Evolutionary conservation across 2,329 filamentous ascomycete genomes (phyloP), one percentile per base, ranked within the genome.

Genomic region (Didymella segeticola): DNA sequence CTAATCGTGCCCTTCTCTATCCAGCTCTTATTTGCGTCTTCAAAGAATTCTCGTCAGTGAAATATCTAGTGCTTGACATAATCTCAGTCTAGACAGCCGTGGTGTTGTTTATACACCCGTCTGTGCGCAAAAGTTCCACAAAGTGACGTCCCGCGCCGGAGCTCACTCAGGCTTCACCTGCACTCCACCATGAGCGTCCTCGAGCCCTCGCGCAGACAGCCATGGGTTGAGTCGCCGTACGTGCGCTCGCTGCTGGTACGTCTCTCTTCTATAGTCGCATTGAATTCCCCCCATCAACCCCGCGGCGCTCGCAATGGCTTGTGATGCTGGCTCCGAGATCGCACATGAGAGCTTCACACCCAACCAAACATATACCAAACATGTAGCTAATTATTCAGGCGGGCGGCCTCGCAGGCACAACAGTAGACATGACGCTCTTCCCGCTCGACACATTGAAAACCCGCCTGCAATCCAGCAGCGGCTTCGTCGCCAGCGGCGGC

Each of bases 371-470:
- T n/a, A n/a, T n/a, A n/a, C n/a, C n/a, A n/a, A n/a, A n/a, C n/a
- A n/a, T n/a, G n/a, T n/a, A n/a, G n/a, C n/a, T n/a, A n/a, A n/a
- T n/a, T n/a, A n/a, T 46, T 31, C 67, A 89, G 82, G 91, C 95
- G 64, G 95, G 95, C 75, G 95, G 88, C 70, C 80, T 97, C 63
- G 95, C 95, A 63, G 95, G 95, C 72, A 95, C 95, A 41, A 96
- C 93, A 12, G 95, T 98, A 76, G 95, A 99, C 84, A 88, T 96
- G 69, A 92, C 92, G 50, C 90, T 99, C 72, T 99, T 90, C 81
- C 95, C 95, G 0, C 91, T 99, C 82, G 96, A 99, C 83, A 99
- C 95, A 0, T 88, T 99, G 72, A 99, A 99, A 80, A 99, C 96
- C 36, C 92, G 95, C 14, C 90, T 99, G 6, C 95, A 99, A 79